phyloP scores from a whole-genome alignment of 345 rosid genomes.

The Kandelia obovata region DNA sequence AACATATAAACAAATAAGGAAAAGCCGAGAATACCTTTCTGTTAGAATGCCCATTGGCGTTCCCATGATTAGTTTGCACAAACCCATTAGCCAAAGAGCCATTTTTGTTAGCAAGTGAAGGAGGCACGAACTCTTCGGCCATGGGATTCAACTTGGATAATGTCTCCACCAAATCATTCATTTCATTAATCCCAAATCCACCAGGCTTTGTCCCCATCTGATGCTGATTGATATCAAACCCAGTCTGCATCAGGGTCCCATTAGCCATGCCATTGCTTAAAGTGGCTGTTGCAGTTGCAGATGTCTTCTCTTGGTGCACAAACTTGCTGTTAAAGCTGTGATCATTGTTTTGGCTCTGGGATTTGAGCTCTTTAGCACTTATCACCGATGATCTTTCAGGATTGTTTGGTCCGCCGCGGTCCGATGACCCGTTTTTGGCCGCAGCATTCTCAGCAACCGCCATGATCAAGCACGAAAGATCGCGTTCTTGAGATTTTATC shows the following conservation, averaged over 20 bases:
- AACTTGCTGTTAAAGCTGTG: conserved; percentile 25
- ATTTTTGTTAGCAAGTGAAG: conserved; percentile 45
- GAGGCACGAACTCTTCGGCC: conserved; percentile 96
- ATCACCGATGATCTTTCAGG: conserved; percentile 41
- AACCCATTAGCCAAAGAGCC: conserved; percentile 49
- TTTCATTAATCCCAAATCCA: conserved; percentile 44
- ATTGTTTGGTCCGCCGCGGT: conserved; percentile 40
- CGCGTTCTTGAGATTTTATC: conserved; percentile 27
- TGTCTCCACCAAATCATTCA: conserved; percentile 74
- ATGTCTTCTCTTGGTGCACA: conserved; percentile 22
- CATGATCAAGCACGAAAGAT: conserved; percentile 52
- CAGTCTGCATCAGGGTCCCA: conserved; percentile 35
- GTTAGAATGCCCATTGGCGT: conserved; percentile 45
- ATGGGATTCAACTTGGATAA: conserved; percentile 87
- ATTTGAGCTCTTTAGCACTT: conserved; percentile 15
- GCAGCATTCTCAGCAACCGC: conserved; percentile 95
- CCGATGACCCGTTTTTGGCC: conserved; percentile 57
- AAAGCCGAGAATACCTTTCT: conserved; percentile 56
- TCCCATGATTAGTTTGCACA: conserved; percentile 44
- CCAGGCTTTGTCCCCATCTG: conserved; percentile 25
- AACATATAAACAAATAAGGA: background rate
- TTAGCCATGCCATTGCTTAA: conserved; percentile 22
- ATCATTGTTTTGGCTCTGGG: conserved; percentile 30
- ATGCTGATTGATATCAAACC: conserved; percentile 27
- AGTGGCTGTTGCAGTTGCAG: conserved; percentile 10